Conservation (phyloP, 164 flowering plant species). For the Sedum album region DNA sequence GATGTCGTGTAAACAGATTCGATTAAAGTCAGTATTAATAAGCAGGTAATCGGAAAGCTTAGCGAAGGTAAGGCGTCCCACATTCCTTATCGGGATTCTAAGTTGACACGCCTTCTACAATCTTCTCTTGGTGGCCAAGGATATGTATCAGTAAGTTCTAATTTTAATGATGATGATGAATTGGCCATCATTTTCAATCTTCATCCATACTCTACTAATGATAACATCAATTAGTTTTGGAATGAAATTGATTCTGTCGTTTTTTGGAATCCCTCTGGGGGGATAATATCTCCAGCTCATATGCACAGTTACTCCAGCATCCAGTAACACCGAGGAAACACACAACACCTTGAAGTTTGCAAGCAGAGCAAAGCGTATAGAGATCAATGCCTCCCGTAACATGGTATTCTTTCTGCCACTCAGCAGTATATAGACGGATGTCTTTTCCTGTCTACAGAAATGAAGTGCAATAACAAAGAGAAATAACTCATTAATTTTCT, state of each 20-base stretch:
- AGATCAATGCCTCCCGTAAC: conserved; percentile 92
- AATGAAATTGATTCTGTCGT: background rate
- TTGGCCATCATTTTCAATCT: background rate
- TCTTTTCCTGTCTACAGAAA: background rate
- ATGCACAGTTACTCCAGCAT: conserved; percentile 98
- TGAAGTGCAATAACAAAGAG: background rate
- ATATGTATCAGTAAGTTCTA: conserved; percentile 86
- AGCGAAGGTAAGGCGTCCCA: conserved; percentile 97
- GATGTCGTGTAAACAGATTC: conserved; percentile 11
- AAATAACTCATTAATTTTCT: background rate
- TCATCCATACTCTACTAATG: background rate
- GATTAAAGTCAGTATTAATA: conserved; percentile 10
- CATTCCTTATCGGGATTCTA: conserved; percentile 97
- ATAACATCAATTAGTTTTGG: background rate
- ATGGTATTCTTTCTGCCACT: conserved; percentile 33
- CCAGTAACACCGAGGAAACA: conserved; percentile 95
- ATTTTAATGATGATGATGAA: background rate
- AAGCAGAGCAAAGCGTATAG: conserved; percentile 91
- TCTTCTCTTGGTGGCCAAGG: conserved; percentile 97
- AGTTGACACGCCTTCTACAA: conserved; percentile 94
- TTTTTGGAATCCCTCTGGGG: background rate
- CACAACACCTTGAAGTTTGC: conserved; percentile 98
- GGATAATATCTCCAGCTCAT: conserved; percentile 59
- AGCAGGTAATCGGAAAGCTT: conserved; percentile 93
- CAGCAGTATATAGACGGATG: background rate